phyloP scores from a whole-genome alignment of 2,329 filamentous ascomycete species.

The Fusarium udum region DNA sequence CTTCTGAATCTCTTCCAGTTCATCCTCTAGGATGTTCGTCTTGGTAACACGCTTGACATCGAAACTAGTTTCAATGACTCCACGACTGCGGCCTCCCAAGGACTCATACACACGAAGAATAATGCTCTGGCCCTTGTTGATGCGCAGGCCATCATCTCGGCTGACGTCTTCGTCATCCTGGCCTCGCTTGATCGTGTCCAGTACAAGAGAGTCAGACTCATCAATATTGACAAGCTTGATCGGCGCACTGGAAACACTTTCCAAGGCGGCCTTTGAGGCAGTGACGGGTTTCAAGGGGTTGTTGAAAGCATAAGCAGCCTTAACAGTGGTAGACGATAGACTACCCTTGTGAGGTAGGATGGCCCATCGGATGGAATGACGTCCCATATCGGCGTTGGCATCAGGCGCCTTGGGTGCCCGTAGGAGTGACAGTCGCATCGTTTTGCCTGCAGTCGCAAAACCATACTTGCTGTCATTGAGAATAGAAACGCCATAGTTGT shows the following conservation, averaged over 20 bases:
- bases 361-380: constrained; percentile 86
- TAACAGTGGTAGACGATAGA: constrained; percentile 77
- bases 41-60: constrained; percentile 81
- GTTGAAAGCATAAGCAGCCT: constrained; percentile 90
- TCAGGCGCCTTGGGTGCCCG: constrained; percentile 93
- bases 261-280: constrained; percentile 41
- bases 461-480: constrained; percentile 97
- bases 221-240: constrained; percentile 73
- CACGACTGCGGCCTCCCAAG: constrained; percentile 81
- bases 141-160: constrained; percentile 66
- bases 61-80: constrained; percentile 73
- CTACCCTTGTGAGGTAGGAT: constrained; percentile 84
- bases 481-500: constrained; percentile 89
- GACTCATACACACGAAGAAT: constrained; percentile 89
- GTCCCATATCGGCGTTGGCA: constrained; percentile 92
- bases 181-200: constrained; percentile 94
- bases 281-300: constrained; percentile 68
- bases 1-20: constrained; percentile 72
- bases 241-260: constrained; percentile 51
- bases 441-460: constrained; percentile 86
- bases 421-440: constrained; percentile 89
- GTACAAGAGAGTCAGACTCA: constrained; percentile 69
- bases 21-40: constrained; percentile 90
- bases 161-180: constrained; percentile 83
- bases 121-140: constrained; percentile 78